Evolutionary conservation across 805 yeast species (phyloP), one percentile per base, ranked within the genome.

Genomic region (Ogataea allantospora): DNA sequence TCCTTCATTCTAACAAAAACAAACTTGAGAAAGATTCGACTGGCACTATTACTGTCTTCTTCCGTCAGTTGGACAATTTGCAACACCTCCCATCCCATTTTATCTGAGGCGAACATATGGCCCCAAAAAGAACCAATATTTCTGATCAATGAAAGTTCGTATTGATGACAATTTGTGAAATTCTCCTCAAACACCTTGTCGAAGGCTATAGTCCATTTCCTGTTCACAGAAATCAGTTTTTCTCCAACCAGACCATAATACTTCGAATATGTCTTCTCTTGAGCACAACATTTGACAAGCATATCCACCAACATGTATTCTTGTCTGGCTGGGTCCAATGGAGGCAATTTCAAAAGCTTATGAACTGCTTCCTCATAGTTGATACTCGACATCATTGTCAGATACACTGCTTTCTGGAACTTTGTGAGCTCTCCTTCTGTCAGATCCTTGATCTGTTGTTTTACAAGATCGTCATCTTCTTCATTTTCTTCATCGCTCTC

Each of bases 351-450:
- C 27, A 85, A 50, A 5, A 93, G 62, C 58, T 89, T 89, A 58
- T 89, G 98, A 1, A 87, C 88, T 0, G 95, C 91, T 66, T 93
- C 99, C 48, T 87, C 95, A 5, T 89, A 79, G 0, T 95, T 81
- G 81, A 91, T 76, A 43, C 95, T 80, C 15, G 96, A 87, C 82
- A 86, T 88, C 7, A 93, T 66, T 0, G 91, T 82, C 19, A 89
- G 64, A 51, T 91, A 91, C 2, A 91, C 83, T 1, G 74, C 74
- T 50, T 87, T 87, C 49, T 87, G 87, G 48, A 78, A 78, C 34
- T 79, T 77, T 2, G 78, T 66, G 20, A 80, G 60, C 17, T 77
- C 77, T 0, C 80, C 63, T 31, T 82, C 82, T 0, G 95, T 84
- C 68, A 83, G 61, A 58, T 89, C 96, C 27, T 68, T 66, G 27